Evolutionary conservation across 2,329 filamentous ascomycete genomes (phyloP).

Genomic region (Botrytis deweyae): DNA sequence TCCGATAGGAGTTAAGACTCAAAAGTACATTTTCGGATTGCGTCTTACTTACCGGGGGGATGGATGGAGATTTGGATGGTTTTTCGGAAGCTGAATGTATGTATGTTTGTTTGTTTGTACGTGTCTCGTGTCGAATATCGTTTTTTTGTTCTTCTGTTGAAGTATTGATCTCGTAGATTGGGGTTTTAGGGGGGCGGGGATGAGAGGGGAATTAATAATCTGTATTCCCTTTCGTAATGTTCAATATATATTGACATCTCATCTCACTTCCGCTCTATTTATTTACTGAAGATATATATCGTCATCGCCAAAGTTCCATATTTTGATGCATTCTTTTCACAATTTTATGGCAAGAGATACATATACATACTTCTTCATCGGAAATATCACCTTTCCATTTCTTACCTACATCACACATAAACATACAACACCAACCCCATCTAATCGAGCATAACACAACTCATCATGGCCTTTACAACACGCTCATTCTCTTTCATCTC

Average conservation of each 20-base stretch:
- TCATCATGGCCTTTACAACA: background rate
- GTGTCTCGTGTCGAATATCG: background rate
- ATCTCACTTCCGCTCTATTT: background rate
- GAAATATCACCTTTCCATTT: too few species aligned
- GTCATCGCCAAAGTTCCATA: background rate
- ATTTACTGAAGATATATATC: background rate
- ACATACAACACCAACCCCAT: background rate
- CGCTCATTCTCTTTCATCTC: background rate
- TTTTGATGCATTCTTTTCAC: background rate
- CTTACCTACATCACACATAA: background rate
- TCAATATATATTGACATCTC: background rate
- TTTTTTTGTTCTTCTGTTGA: too few species aligned
- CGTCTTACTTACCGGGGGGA: background rate
- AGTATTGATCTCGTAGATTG: too few species aligned
- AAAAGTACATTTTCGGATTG: background rate
- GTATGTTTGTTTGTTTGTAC: background rate
- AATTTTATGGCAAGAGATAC: background rate
- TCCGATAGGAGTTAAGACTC: background rate
- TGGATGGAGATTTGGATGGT: background rate
- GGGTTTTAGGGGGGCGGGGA: too few species aligned
- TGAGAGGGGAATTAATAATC: background rate
- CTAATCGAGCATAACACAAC: background rate
- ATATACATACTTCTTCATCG: background rate
- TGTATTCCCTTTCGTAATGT: background rate
- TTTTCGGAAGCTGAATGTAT: background rate